Evolutionary conservation across 2,329 filamentous ascomycete species (phyloP).

Genomic region (Ascochyta rabiei): DNA sequence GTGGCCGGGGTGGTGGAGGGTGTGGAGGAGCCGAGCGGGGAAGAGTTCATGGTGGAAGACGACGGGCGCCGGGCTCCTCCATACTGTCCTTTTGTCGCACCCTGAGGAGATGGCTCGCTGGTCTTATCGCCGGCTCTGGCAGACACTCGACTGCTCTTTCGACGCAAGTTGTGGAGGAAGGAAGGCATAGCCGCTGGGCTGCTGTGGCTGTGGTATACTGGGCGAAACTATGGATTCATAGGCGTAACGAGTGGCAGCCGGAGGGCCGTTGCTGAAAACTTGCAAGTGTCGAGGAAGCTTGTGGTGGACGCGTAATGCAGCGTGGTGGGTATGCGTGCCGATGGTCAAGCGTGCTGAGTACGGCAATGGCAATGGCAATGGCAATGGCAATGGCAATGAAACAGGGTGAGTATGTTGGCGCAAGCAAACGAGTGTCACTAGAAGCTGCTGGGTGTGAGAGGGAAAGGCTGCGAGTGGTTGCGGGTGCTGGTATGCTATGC

Average conservation of each 20-base stretch:
- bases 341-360: slow-evolving; percentile 21
- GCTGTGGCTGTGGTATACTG: slow-evolving; percentile 14
- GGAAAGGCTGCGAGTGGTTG: slow-evolving; percentile 15
- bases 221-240: slow-evolving; percentile 23
- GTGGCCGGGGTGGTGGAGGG: slow-evolving; percentile 70
- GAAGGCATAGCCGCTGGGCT: slow-evolving; percentile 53
- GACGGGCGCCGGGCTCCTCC: slow-evolving; percentile 58
- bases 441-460: slow-evolving; percentile 21
- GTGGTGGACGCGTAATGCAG: slow-evolving; percentile 36
- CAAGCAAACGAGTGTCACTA: slow-evolving; percentile 31
- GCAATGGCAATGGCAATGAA: slow-evolving; percentile 29
- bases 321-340: slow-evolving; percentile 21
- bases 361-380: slow-evolving; percentile 31
- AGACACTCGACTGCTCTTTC: slow-evolving; percentile 73
- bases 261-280: slow-evolving; percentile 12
- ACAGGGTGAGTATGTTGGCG: slow-evolving; percentile 22
- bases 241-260: slow-evolving; percentile 22
- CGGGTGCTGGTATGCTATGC: slow-evolving; percentile 1
- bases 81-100: slow-evolving; percentile 25
- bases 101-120: slow-evolving; percentile 20
- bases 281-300: slow-evolving; percentile 9
- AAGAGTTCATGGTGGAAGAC: slow-evolving; percentile 65
- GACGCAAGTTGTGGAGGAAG: slow-evolving; percentile 77
- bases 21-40: slow-evolving; percentile 68
- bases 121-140: slow-evolving; percentile 56